phyloP scores from a whole-genome alignment of 176 grass and related monocot genomes.

The Triticum monococcum region DNA sequence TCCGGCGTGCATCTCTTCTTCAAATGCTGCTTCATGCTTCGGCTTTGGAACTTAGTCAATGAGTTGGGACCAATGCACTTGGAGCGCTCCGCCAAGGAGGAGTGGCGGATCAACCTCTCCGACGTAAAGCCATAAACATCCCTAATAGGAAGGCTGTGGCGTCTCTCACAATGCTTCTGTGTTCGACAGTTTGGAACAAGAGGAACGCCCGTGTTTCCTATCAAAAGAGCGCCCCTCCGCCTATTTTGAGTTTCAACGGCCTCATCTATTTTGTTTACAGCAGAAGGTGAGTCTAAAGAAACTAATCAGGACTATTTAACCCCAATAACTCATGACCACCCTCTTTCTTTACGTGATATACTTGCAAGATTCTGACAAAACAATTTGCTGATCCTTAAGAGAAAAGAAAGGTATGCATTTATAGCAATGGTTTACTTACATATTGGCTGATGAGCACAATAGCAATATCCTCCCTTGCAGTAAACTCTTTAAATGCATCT shows the following conservation, averaged over 20 bases:
- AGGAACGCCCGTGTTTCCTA: no score
- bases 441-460: conserved; percentile 90
- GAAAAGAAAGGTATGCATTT: neutral
- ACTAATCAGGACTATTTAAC: neutral
- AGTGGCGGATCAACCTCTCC: no score
- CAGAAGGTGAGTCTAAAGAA: neutral
- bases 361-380: neutral
- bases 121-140: no score
- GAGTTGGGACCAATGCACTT: no score
- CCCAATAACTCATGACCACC: neutral
- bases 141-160: no score
- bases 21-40: no score
- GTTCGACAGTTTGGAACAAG: neutral
- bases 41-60: no score
- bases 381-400: neutral
- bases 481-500: conserved; percentile 85
- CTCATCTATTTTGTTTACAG: conserved; percentile 1
- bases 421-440: conserved; percentile 43
- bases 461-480: conserved; percentile 69
- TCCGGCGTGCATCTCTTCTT: no score
- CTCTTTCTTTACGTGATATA: neutral
- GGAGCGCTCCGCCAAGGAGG: no score
- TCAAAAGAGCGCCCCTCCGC: no score
- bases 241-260: neutral
- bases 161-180: no score